These are phyloP conservation scores for Tolypocladium ophioglossoides DNA, from an alignment of 2,329 filamentous ascomycete species.

Conservation along the genomic window DNA sequence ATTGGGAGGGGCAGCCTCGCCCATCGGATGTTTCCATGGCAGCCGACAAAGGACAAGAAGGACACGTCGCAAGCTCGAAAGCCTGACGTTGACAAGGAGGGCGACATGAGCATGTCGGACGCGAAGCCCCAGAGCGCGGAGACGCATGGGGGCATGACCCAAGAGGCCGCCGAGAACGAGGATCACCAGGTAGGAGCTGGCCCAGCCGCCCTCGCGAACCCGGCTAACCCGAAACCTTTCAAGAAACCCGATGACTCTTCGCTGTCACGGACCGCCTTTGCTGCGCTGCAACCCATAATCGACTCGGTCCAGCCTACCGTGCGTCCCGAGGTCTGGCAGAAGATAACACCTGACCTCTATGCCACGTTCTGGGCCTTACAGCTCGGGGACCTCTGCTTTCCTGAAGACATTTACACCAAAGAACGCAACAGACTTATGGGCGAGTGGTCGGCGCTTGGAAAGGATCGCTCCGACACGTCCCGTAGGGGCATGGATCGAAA, in stretches of 20 bases:
- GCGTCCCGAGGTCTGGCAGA: conserved; percentile 53
- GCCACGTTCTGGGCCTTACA: conserved; percentile 88
- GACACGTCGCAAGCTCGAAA: conserved; percentile 14
- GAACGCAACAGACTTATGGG: conserved; percentile 61
- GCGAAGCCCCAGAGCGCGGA: conserved; percentile 18
- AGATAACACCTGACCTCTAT: conserved; percentile 72
- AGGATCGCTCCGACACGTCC: conserved; percentile 63
- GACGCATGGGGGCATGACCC: conserved; percentile 13
- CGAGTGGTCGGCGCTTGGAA: conserved; percentile 55
- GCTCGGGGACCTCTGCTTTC: conserved; percentile 69
- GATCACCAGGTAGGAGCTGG: conserved; percentile 23
- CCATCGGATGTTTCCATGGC: conserved; percentile 45
- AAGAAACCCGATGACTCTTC: conserved; percentile 25
- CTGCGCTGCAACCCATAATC: conserved; percentile 57
- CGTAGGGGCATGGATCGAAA: conserved; percentile 55
- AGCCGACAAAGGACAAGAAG: conserved; percentile 15
- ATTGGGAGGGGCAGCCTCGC: conserved; percentile 67
- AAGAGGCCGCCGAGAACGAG: conserved; percentile 14
- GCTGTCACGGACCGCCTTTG: conserved; percentile 17
- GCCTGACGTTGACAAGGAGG: conserved; percentile 36
- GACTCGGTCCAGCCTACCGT: conserved; percentile 53
- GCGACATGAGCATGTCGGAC: conserved; percentile 43
- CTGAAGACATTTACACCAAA: conserved; percentile 64
- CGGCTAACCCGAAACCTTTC: conserved; percentile 11
- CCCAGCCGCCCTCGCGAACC: conserved; percentile 4